phyloP scores from a whole-genome alignment of 148 eudicot species.

The Diospyros lotus region DNA sequence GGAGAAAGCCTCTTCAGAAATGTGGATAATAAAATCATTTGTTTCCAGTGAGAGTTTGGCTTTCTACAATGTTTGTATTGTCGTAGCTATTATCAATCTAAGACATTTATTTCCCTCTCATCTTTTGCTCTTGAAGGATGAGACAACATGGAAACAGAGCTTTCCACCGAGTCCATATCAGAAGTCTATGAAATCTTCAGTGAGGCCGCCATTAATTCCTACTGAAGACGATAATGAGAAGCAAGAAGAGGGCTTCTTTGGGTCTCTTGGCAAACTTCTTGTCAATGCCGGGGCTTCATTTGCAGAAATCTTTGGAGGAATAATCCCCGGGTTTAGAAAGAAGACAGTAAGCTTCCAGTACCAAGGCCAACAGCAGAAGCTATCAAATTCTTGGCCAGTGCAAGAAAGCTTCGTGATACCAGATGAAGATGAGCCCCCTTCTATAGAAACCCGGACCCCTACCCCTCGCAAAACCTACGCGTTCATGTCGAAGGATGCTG shows the following conservation, averaged over 20 bases:
- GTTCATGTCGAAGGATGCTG: conserved; percentile 85
- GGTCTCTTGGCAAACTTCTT: conserved; percentile 57
- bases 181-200: conserved; percentile 45
- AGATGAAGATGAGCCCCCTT: conserved; percentile 79
- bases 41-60: not conserved
- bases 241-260: conserved; percentile 71
- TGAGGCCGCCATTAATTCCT: conserved; percentile 76
- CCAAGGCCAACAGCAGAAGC: conserved; percentile 31
- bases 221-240: conserved; percentile 65
- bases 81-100: too few relatives aligned
- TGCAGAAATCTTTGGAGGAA: conserved; percentile 56
- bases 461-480: conserved; percentile 85
- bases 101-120: not conserved
- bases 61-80: not conserved
- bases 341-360: conserved; percentile 31
- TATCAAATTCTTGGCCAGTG: conserved; percentile 55
- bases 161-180: conserved; percentile 34
- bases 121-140: conserved; percentile 36
- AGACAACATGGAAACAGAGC: conserved; percentile 25
- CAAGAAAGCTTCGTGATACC: conserved; percentile 87
- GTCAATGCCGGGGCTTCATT: conserved; percentile 45
- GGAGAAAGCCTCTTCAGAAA: not conserved
- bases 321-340: conserved; percentile 53
- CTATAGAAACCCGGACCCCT: conserved; percentile 69
- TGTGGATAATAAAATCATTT: not conserved